Conservation (phyloP, 331 rosid genomes). For the Prunus yedoensis region DNA sequence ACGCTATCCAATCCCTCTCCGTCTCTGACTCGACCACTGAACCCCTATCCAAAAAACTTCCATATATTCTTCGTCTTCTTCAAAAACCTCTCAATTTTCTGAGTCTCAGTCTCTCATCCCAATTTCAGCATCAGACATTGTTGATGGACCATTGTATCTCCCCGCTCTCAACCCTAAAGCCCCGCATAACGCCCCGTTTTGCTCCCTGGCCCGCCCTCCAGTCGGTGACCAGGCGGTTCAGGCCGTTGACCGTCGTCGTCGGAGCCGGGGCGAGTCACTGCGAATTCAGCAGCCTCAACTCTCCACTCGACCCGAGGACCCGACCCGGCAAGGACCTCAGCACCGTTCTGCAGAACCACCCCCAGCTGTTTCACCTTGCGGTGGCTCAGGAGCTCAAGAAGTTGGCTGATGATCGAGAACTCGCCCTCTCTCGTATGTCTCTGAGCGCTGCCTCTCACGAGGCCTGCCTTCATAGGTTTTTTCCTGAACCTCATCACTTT, state of each 20-base stretch:
- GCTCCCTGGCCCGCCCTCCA: slow-evolving; percentile 1
- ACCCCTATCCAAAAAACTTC: neutral
- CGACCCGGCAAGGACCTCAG: slow-evolving; percentile 59
- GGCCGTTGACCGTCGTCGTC: slow-evolving; percentile 37
- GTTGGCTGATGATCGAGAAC: slow-evolving; percentile 68
- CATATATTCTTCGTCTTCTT: neutral
- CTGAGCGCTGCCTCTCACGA: slow-evolving; percentile 50
- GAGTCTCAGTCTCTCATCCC: neutral
- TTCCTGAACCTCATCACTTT: neutral
- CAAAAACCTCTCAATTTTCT: neutral
- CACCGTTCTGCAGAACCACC: slow-evolving; percentile 76
- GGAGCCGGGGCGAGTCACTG: slow-evolving; percentile 68
- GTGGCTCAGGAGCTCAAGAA: slow-evolving; percentile 68
- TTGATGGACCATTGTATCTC: slow-evolving; percentile 74
- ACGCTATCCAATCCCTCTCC: neutral
- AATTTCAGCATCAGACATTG: slow-evolving; percentile 10
- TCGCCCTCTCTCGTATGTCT: slow-evolving; percentile 52
- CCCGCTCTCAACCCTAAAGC: slow-evolving; percentile 20
- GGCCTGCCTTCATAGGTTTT: slow-evolving; percentile 78
- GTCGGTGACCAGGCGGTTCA: neutral
- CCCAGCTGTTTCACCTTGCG: slow-evolving; percentile 69
- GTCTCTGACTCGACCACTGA: neutral
- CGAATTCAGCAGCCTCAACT: slow-evolving; percentile 66
- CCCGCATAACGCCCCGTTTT: slow-evolving; percentile 9
- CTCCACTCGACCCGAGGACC: slow-evolving; percentile 78